Percentiles rank a stretch among this genome's conserved stretches.
phyloP scores from a whole-genome alignment of 805 yeast genomes.

The Starmera caribaea region DNA sequence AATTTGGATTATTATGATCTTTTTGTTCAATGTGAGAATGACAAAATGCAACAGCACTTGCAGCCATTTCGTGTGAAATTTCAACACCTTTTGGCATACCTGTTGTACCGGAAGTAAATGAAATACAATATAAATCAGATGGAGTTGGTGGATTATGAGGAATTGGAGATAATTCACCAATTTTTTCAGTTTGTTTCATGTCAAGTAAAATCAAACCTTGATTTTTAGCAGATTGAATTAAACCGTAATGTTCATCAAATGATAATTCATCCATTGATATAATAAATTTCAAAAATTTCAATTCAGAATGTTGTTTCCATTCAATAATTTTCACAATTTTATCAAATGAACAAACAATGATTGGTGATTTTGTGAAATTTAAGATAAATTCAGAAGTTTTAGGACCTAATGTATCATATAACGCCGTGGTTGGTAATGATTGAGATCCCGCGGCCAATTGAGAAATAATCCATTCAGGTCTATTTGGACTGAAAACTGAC shows the following conservation, averaged over 20 bases:
- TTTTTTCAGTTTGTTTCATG: constrained; percentile 22
- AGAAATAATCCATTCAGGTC: constrained; percentile 48
- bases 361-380: constrained; percentile 40
- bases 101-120: constrained; percentile 61
- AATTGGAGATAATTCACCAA: constrained; percentile 28
- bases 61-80: constrained; percentile 34
- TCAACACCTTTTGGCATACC: constrained; percentile 57
- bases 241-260: constrained; percentile 15
- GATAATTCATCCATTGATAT: constrained; percentile 37
- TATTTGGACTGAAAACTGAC: constrained; percentile 36
- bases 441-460: constrained; percentile 48
- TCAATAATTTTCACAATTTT: constrained; percentile 32
- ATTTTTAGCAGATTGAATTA: constrained; percentile 11
- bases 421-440: constrained; percentile 31
- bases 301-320: constrained; percentile 25
- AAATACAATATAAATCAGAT: constrained; percentile 38
- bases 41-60: constrained; percentile 24
- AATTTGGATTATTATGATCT: constrained; percentile 1
- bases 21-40: constrained; percentile 2
- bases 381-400: constrained; percentile 44
- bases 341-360: constrained; percentile 35
- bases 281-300: constrained; percentile 27
- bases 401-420: constrained; percentile 38
- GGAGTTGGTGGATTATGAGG: constrained; percentile 23
- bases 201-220: constrained; percentile 25